Base-by-base conservation (phyloP, 768 basidiomycete genomes). In the Tylopilus intermedius region DNA sequence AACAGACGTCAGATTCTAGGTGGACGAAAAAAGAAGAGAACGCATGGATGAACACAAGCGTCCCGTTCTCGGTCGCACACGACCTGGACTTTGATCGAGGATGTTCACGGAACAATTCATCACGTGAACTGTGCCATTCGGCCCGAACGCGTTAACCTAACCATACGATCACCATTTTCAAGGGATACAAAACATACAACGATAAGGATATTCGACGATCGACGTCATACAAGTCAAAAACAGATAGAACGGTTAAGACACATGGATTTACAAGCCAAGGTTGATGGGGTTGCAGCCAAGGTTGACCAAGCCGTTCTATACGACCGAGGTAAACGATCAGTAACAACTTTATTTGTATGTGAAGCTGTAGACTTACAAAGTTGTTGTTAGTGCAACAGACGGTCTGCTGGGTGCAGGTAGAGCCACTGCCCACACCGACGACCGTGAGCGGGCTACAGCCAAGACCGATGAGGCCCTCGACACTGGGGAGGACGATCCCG, bases 251-350 rank as follows among this genome's bases (percentile, higher is more conserved):
- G 5, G 9, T 3, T 33, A 10, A 14, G 33, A 14, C 14, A 37
- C 5, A 37, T 14, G 15, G 35, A 10, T 27, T 62, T 18, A 64
- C 9, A 37, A 1, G 41, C 8, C 33, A 15, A 59, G 10, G 30
- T 38, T 47, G n/a, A 58, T 10, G 13, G 62, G 59, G 5, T 43
- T 39, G 42, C 62, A 63, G n/a, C 62, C 62, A 2, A 63, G 11
- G 8, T 50, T 47, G 40, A 63, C 38, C 21, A 61, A 26, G 2
- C 56, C 59, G 8, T 18, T 21, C 38, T 39, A 39, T 39, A 37
- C 6, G n/a, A 3, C 18, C 5, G n/a, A 6, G 35, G 15, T 2
- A 32, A 4, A 13, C 0, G 5, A 5, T 47, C 7, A 49, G 26
- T 9, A 5, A 27, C 10, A 15, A 4, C 1, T 5, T 15, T 24